Conservation (phyloP, 2,329 filamentous ascomycete species). For the Fusarium dlaminii region DNA sequence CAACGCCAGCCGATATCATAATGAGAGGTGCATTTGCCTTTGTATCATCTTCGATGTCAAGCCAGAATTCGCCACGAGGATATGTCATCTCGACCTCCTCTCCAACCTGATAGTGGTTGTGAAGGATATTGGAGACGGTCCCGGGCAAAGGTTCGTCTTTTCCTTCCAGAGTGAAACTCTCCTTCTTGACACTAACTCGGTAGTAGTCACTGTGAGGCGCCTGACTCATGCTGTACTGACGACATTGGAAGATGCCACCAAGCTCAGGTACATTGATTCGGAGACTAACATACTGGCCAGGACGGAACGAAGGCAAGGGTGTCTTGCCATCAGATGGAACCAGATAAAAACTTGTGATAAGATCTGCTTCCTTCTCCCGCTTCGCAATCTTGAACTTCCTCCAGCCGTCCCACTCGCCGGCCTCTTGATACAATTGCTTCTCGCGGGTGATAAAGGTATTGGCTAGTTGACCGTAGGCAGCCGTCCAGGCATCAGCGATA, state of each 20-base stretch:
- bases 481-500: not conserved
- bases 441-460: constrained; percentile 68
- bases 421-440: constrained; percentile 65
- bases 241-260: constrained; percentile 64
- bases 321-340: constrained; percentile 63
- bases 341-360: constrained; percentile 74
- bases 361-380: constrained; percentile 70
- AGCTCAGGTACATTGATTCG: constrained; percentile 62
- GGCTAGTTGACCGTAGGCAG: not conserved
- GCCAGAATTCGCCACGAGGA: constrained; percentile 6
- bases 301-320: constrained; percentile 57
- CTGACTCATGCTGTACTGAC: constrained; percentile 77
- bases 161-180: not conserved
- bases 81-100: not conserved
- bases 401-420: constrained; percentile 68
- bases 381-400: constrained; percentile 69
- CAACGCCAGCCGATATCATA: not conserved
- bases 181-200: constrained; percentile 70
- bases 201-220: constrained; percentile 66
- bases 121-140: constrained; percentile 3
- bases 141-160: not conserved
- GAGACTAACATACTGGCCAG: not conserved
- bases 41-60: not conserved
- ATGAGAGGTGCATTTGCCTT: not conserved
- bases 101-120: not conserved